Conservation (phyloP, 768 basidiomycete genomes). For the Cyclocybe aegerita region DNA sequence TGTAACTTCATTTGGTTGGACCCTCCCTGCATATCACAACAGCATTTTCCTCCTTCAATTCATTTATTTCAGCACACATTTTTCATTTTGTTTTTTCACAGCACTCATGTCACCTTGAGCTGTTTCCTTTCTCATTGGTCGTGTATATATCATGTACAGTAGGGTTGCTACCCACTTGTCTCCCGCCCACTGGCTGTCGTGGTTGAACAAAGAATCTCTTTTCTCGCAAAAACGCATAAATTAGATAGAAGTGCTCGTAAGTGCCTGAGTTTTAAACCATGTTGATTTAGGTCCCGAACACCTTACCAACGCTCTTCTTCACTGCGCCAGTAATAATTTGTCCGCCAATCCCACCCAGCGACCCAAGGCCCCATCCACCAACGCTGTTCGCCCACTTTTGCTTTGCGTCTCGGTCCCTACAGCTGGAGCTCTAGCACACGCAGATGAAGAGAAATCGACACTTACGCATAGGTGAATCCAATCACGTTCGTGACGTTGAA, state of each 20-base stretch:
- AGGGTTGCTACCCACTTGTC: constrained; percentile 22
- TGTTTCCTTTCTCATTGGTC: constrained; percentile 13
- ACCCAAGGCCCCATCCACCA: constrained; percentile 68
- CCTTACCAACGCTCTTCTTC: constrained; percentile 74
- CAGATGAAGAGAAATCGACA: constrained; percentile 12
- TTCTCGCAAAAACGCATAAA: background rate
- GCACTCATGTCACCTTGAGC: constrained; percentile 17
- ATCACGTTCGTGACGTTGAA: constrained; percentile 97
- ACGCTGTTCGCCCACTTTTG: constrained; percentile 83
- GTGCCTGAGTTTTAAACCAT: no score
- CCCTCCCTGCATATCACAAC: constrained; percentile 13
- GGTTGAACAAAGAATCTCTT: constrained; percentile 11
- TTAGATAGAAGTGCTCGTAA: no score
- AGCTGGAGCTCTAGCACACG: constrained; percentile 12
- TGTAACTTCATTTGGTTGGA: constrained; percentile 20
- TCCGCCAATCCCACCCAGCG: constrained; percentile 78
- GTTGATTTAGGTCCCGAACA: constrained; percentile 65
- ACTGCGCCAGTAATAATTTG: constrained; percentile 81
- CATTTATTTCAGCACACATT: constrained; percentile 1
- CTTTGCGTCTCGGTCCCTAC: constrained; percentile 89
- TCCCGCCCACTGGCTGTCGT: constrained; percentile 21
- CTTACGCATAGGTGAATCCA: constrained; percentile 94
- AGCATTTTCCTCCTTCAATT: constrained; percentile 13
- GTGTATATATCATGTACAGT: constrained; percentile 24
- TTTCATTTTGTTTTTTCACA: constrained; percentile 24